Percentiles rank a stretch among this genome's conserved stretches.
Evolutionary conservation across 495 filamentous ascomycete species (phyloP).

Genomic region (Neurospora sp.): DNA sequence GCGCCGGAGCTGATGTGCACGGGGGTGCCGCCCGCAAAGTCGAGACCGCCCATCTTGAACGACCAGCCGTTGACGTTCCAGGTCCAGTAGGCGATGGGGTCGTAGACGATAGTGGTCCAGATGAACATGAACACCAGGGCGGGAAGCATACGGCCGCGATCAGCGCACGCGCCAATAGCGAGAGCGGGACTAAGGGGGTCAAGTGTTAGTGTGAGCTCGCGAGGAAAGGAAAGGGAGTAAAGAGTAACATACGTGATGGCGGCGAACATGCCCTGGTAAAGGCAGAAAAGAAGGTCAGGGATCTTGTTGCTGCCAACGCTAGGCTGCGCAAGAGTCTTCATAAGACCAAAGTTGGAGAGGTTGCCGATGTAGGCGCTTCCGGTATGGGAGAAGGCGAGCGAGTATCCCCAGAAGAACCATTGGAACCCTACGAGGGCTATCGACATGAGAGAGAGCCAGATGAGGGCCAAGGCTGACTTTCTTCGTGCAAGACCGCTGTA

Average conservation of each 20-base stretch:
- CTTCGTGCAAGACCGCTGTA: constrained; percentile 95
- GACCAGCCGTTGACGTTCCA: constrained; percentile 90
- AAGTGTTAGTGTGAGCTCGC: not conserved
- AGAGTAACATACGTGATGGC: constrained; percentile 53
- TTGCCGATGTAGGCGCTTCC: constrained; percentile 78
- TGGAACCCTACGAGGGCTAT: constrained; percentile 84
- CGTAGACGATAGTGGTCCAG: constrained; percentile 91
- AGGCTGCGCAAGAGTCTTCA: constrained; percentile 67
- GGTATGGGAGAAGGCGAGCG: constrained; percentile 79
- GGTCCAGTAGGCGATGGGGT: constrained; percentile 96
- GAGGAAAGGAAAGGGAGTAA: not conserved
- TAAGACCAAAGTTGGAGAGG: constrained; percentile 78
- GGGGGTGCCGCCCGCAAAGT: constrained; percentile 93
- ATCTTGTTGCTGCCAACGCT: constrained; percentile 71
- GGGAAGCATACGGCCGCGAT: constrained; percentile 89
- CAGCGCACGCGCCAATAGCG: constrained; percentile 83
- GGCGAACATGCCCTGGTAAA: constrained; percentile 98
- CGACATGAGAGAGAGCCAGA: constrained; percentile 98
- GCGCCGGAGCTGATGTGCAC: constrained; percentile 91
- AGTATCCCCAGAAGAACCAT: constrained; percentile 99
- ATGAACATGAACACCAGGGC: constrained; percentile 93
- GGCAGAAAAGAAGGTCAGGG: constrained; percentile 82
- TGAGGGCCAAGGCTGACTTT: constrained; percentile 88
- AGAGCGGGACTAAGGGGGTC: constrained; percentile 54
- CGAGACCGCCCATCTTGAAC: constrained; percentile 71